Evolutionary conservation across 768 basidiomycete genomes (phyloP).

Genomic region (Hygrocybe punicea): DNA sequence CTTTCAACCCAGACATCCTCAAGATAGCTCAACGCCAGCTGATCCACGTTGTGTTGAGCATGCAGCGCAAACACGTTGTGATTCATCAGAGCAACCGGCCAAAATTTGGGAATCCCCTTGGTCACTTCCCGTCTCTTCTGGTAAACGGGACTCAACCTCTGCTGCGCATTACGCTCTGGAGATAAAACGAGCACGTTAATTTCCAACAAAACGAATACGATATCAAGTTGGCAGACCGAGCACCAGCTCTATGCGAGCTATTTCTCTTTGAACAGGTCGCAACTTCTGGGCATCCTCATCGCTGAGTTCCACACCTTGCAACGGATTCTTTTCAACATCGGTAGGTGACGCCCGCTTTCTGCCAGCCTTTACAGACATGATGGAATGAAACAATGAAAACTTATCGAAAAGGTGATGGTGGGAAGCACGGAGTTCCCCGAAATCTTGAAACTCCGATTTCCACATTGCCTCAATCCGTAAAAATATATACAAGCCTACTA

Average conservation of each 20-base stretch:
- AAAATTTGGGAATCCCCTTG: constrained; percentile 72
- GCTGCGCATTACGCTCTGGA: constrained; percentile 62
- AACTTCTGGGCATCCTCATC: constrained; percentile 73
- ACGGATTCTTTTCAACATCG: constrained; percentile 67
- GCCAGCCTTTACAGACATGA: constrained; percentile 38
- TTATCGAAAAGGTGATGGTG: not conserved
- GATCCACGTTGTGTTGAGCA: constrained; percentile 71
- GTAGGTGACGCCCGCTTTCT: constrained; percentile 77
- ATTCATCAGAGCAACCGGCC: constrained; percentile 84
- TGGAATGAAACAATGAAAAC: constrained; percentile 13
- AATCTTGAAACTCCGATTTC: constrained; percentile 1
- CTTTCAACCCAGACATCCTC: constrained; percentile 83
- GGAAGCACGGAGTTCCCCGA: not conserved
- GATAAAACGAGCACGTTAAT: constrained; percentile 6
- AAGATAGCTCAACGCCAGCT: constrained; percentile 76
- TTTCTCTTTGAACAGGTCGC: constrained; percentile 60
- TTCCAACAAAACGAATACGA: not conserved
- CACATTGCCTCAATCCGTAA: too few species aligned
- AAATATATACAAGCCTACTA: too few species aligned
- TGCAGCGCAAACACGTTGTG: constrained; percentile 59
- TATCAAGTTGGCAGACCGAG: constrained; percentile 46
- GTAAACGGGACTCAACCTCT: constrained; percentile 57
- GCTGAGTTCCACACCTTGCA: constrained; percentile 62
- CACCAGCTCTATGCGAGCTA: constrained; percentile 66
- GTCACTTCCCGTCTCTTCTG: constrained; percentile 65